Conservation (phyloP, 2,329 filamentous ascomycete species). For the Camptophora hylomeconis region DNA sequence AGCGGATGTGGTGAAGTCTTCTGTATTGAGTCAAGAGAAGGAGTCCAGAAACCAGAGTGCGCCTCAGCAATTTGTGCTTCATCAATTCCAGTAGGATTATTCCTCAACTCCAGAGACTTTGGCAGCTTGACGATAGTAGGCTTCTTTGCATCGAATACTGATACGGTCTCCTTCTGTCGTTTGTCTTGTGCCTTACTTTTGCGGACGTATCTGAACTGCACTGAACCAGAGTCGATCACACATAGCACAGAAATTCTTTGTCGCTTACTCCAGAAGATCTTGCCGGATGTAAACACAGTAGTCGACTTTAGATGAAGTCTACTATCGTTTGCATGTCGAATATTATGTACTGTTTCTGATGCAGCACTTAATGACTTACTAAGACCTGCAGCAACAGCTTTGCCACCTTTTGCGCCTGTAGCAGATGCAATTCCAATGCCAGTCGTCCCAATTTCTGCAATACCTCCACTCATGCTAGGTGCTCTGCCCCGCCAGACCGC, state of each 20-base stretch:
- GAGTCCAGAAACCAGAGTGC: slow-evolving; percentile 32
- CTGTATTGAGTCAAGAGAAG: slow-evolving; percentile 32
- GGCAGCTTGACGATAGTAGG: slow-evolving; percentile 12
- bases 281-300: slow-evolving; percentile 28
- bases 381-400: slow-evolving; percentile 35
- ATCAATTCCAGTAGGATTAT: slow-evolving; percentile 8
- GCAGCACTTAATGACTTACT: slow-evolving; percentile 38
- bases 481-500: slow-evolving; percentile 49
- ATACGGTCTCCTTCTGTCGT: slow-evolving; percentile 25
- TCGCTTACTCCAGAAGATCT: slow-evolving; percentile 33
- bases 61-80: too few relatives aligned
- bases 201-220: slow-evolving; percentile 20
- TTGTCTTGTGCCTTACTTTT: slow-evolving; percentile 16
- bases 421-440: slow-evolving; percentile 33
- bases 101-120: slow-evolving; percentile 3
- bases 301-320: slow-evolving; percentile 29
- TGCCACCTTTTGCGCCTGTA: slow-evolving; percentile 33
- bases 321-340: slow-evolving; percentile 36
- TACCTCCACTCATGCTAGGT: slow-evolving; percentile 31
- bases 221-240: slow-evolving; percentile 30
- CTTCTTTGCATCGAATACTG: slow-evolving; percentile 17
- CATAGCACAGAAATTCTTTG: slow-evolving; percentile 28
- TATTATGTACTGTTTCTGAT: slow-evolving; percentile 33
- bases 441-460: slow-evolving; percentile 26
- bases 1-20: slow-evolving; percentile 37